Evolutionary conservation across 495 filamentous ascomycete species (phyloP), one percentile per base, ranked within the genome.

Genomic region (Chaetomium tenue): DNA sequence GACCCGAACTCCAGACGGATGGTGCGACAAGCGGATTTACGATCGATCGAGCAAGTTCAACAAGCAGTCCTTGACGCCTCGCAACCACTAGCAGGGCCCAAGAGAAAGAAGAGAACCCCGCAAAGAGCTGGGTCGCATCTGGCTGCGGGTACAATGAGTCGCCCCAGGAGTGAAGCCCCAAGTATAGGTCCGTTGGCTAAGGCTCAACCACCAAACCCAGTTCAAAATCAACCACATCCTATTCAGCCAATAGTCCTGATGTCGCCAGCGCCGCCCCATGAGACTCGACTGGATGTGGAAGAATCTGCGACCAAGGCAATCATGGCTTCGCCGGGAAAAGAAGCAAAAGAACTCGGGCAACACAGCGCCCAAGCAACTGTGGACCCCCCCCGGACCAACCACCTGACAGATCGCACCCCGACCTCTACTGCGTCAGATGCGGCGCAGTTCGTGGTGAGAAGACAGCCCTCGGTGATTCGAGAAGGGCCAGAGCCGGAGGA

Each of bases 391-490:
- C 25, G 16, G 25, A 37, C 18, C 22, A 53, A 15, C 22, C 13
- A 25, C 15, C 5, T 48, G 47, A 13, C 13, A 42, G 11, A 33
- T 15, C 25, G 51, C 23, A 33, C 22, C 18, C 18, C 26, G 20
- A n/a, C 37, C 15, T 28, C 56, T 4, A 52, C 40, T 8, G 46
- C 55, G 7, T n/a, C 55, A 13, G 60, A 61, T 0, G 20, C 47
- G 7, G 18, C 56, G 28, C 67, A 63, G 37, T 69, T 60, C 46
- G 62, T 30, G 1, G 63, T 75, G 46, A 77, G 71, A 18, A 87
- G 86, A 68, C 83, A 87, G 65, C 84, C 87, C 2, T 87, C 87
- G 1, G 78, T 84, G 15, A 84, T 89, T 5, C 77, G 75, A n/a
- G 87, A 89, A 71, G 85, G 88, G 66, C 74, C 78, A 15, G 82